Evolutionary conservation across 164 flowering plant genomes (phyloP).

Genomic region (Akebia trifoliata): DNA sequence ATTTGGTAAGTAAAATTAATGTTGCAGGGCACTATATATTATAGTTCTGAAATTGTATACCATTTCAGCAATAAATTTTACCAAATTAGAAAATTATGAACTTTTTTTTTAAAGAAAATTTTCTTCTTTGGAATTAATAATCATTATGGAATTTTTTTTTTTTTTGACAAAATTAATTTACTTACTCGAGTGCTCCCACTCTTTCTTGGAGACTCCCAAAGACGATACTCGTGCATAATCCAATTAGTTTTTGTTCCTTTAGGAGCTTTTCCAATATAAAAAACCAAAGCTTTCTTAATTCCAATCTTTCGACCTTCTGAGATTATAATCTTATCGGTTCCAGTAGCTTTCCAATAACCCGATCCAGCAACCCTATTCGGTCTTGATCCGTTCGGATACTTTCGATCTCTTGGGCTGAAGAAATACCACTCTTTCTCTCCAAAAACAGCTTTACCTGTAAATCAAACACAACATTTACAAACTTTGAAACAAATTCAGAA

Average conservation of each 20-base stretch:
- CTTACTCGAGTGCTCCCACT: conserved; percentile 52
- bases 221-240: conserved; percentile 89
- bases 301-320: conserved; percentile 65
- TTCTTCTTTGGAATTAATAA: no score
- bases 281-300: conserved; percentile 76
- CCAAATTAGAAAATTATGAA: no score
- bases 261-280: conserved; percentile 76
- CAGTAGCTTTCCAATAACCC: no score
- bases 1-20: no score
- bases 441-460: conserved; percentile 72
- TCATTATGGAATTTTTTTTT: background rate
- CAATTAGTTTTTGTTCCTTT: conserved; percentile 82
- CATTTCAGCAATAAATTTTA: no score
- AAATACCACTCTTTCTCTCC: conserved; percentile 92
- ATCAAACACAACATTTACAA: background rate
- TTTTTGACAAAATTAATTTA: no score
- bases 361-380: conserved; percentile 85
- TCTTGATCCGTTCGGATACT: conserved; percentile 80
- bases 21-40: no score
- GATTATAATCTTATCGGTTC: conserved; percentile 71
- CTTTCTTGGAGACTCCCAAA: conserved; percentile 38
- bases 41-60: no score
- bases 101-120: no score
- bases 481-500: background rate
- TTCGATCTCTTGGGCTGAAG: no score